These are phyloP conservation scores for Trichomonas tenax DNA, from an alignment of 208 protist species.

Conservation along the genomic window DNA sequence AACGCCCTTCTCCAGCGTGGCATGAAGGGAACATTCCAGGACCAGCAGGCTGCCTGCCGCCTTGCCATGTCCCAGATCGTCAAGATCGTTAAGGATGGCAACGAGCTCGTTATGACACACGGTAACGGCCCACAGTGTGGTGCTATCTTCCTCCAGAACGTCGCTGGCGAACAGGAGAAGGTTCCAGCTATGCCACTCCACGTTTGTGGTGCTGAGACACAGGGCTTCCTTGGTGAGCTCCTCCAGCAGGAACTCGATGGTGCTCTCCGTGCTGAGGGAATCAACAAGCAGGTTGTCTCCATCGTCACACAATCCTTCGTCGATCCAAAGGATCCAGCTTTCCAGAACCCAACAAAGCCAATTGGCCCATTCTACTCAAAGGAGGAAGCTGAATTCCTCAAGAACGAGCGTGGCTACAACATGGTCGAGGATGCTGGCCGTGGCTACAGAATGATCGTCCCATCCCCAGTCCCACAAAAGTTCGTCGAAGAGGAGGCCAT, in stretches of 20 bases:
- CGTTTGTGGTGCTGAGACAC: slow-evolving; percentile 17
- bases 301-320: slow-evolving; percentile 12
- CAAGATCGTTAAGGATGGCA: neutral
- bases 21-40: neutral
- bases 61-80: slow-evolving; percentile 3
- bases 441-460: neutral
- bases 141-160: slow-evolving; percentile 14
- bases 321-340: slow-evolving; percentile 4
- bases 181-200: slow-evolving; percentile 21
- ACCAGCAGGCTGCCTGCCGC: neutral
- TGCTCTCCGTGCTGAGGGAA: neutral
- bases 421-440: slow-evolving; percentile 17
- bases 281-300: neutral
- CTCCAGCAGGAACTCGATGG: neutral
- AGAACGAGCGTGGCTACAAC: neutral
- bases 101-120: slow-evolving; percentile 7
- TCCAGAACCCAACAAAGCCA: neutral
- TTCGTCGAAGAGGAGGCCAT: slow-evolving; percentile 14
- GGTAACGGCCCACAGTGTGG: slow-evolving; percentile 19
- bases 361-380: slow-evolving; percentile 1
- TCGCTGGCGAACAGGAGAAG: neutral
- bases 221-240: slow-evolving; percentile 9
- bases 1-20: slow-evolving; percentile 3
- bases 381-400: neutral
- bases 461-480: neutral